These are phyloP conservation scores for Nitzschia sp. DNA, from an alignment of 108 stramenopile species.

Conservation along the genomic window DNA sequence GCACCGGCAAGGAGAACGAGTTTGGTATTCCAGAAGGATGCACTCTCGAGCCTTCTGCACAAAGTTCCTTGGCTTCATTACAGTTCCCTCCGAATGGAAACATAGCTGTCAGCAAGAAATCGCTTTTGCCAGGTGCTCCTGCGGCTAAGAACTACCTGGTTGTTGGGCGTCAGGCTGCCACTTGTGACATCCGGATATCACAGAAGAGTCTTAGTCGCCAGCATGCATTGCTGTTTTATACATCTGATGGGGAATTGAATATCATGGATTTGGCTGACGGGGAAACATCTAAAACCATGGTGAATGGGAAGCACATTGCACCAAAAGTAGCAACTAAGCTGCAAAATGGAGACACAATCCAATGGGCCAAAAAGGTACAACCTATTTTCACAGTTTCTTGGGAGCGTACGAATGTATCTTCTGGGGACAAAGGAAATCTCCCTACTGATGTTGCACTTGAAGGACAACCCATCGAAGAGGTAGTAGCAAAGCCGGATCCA, in stretches of 20 bases:
- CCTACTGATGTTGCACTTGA: background rate
- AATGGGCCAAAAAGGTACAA: constrained; percentile 25
- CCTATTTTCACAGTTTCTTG: constrained; percentile 23
- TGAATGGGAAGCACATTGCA: constrained; percentile 9
- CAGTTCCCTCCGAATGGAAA: background rate
- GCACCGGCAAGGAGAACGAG: background rate
- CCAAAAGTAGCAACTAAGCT: constrained; percentile 13
- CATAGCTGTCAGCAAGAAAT: constrained; percentile 12
- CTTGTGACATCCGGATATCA: constrained; percentile 56
- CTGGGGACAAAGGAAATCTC: background rate
- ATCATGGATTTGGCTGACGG: constrained; percentile 20
- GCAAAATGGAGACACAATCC: constrained; percentile 24
- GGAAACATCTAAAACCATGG: constrained; percentile 14
- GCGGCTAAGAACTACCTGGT: constrained; percentile 24
- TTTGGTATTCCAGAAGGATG: background rate
- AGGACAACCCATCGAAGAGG: background rate
- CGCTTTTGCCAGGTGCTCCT: background rate
- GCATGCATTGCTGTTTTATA: constrained; percentile 58
- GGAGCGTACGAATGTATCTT: background rate
- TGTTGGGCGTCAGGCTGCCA: constrained; percentile 58
- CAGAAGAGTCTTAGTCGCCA: constrained; percentile 67
- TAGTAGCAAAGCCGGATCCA: background rate
- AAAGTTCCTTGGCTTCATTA: background rate
- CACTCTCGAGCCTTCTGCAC: background rate
- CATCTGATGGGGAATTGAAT: constrained; percentile 5